Conservation (phyloP, 2,329 filamentous ascomycete species). For the Penicillium fuscoglaucum region DNA sequence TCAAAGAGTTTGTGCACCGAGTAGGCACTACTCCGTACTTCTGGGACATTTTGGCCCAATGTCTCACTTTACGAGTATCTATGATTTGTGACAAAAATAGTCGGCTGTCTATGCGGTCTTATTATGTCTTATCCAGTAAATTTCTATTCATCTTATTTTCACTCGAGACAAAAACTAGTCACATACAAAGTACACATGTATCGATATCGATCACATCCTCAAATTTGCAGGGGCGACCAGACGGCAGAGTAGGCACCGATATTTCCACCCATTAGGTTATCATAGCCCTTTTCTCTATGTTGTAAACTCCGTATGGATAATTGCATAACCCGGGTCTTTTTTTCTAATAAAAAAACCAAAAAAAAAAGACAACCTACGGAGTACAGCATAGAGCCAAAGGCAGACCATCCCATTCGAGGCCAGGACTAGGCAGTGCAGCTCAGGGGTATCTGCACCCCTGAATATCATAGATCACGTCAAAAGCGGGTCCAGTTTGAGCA, state of each 20-base stretch:
- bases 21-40: background rate
- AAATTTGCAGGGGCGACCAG: conserved; percentile 1
- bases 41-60: background rate
- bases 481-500: background rate
- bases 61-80: background rate
- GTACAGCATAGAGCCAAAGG: background rate
- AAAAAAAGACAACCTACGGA: background rate
- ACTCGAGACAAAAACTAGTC: background rate
- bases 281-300: no score
- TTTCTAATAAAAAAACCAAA: no score
- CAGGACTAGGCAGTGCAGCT: background rate
- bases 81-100: background rate
- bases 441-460: background rate
- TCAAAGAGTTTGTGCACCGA: background rate
- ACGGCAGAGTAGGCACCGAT: background rate
- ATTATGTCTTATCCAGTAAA: background rate
- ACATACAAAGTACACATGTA: background rate
- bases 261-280: background rate
- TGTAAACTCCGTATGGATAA: no score
- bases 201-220: background rate
- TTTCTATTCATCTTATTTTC: background rate
- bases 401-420: background rate
- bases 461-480: conserved; percentile 6
- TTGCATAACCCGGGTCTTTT: background rate
- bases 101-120: background rate